Conservation (phyloP, 805 yeast species). For the Yarrowia alimentaria region DNA sequence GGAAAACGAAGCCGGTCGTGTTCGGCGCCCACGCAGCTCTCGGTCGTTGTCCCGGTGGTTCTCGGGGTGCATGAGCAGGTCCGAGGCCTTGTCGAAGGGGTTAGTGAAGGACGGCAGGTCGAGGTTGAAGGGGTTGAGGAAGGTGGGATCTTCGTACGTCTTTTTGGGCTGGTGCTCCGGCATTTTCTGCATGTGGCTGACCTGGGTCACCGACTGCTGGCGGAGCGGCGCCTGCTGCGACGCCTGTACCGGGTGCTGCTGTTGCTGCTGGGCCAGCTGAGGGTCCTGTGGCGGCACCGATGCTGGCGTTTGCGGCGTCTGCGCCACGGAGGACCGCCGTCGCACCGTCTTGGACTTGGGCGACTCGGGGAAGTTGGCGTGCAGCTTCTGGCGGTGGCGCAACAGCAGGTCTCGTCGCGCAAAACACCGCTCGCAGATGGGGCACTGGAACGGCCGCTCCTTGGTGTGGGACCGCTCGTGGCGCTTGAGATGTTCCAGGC, state of each 20-base stretch:
- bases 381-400: conserved; percentile 93
- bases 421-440: conserved; percentile 93
- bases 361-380: conserved; percentile 43
- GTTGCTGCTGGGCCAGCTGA: too few species aligned
- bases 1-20: conserved; percentile 50
- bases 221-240: too few species aligned
- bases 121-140: conserved; percentile 9
- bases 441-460: conserved; percentile 94
- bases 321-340: conserved; percentile 19
- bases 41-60: conserved; percentile 24
- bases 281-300: conserved; percentile 6
- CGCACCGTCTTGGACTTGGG: conserved; percentile 21
- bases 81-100: conserved; percentile 1
- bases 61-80: conserved; percentile 21
- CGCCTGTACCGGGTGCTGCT: too few species aligned
- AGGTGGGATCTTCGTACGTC: too few species aligned
- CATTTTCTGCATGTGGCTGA: too few species aligned
- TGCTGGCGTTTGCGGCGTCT: neutral
- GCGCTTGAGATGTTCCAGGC: conserved; percentile 89
- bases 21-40: conserved; percentile 22
- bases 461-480: conserved; percentile 94
- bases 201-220: too few species aligned
- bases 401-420: conserved; percentile 73
- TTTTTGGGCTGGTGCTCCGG: too few species aligned
- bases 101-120: neutral